Conservation (phyloP, 2,329 filamentous ascomycete genomes). For the Bimuria novae-zelandiae region DNA sequence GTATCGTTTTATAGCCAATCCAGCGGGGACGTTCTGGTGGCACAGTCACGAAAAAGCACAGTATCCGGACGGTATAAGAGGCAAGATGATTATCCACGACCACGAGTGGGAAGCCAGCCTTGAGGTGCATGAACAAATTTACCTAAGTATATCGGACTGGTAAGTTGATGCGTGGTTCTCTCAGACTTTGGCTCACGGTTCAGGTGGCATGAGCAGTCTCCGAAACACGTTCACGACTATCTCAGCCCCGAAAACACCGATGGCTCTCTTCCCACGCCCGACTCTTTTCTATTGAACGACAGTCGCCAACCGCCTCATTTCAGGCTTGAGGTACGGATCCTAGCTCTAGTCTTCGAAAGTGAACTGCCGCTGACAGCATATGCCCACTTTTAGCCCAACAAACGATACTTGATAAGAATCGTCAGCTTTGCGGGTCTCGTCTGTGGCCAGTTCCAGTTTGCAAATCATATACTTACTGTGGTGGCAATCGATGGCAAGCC, state of each 20-base stretch:
- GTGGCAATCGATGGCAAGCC: conserved; percentile 31
- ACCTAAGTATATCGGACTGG: conserved; percentile 70
- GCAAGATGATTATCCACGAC: conserved; percentile 68
- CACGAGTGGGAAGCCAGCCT: conserved; percentile 55
- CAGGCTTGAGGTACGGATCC: conserved; percentile 1
- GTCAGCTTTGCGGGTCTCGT: conserved; percentile 72
- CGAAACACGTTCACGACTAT: conserved; percentile 53
- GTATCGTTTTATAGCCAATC: conserved; percentile 67
- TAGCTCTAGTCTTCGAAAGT: not conserved
- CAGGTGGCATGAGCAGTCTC: conserved; percentile 64
- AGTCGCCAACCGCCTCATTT: conserved; percentile 62
- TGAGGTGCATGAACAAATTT: conserved; percentile 59
- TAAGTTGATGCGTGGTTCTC: conserved; percentile 50
- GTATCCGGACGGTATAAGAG: conserved; percentile 69
- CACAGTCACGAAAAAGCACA: conserved; percentile 66
- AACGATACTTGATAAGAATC: conserved; percentile 73
- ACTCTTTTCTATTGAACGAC: conserved; percentile 74
- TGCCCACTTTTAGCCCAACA: conserved; percentile 58
- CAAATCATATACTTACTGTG: conserved; percentile 12
- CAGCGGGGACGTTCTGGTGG: conserved; percentile 64
- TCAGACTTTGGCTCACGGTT: not conserved
- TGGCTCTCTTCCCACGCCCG: conserved; percentile 68
- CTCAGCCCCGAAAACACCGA: conserved; percentile 50
- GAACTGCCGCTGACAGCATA: not conserved
- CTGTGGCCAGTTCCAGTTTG: conserved; percentile 47